Evolutionary conservation across 179 eudicot genomes (phyloP), one percentile per base, ranked within the genome.

Genomic region (Silene noctiflora): DNA sequence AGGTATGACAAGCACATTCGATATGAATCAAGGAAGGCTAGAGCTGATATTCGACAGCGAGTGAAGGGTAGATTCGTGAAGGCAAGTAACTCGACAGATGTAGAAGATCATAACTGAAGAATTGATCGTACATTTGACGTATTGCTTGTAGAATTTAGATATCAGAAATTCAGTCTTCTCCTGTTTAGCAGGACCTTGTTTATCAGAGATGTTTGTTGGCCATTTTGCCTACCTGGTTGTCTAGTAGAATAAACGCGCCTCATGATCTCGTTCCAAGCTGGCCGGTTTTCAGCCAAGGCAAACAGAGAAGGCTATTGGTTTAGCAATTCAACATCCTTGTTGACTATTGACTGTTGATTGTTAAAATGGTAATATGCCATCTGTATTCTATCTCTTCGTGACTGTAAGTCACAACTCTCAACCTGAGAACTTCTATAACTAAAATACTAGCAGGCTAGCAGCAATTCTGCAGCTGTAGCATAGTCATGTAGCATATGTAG

Each of bases 11-110:
- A 82, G 60, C 85, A 78, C 31, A 69, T 85, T 46, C 81, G 87
- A 24, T 85, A 85, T 29, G 87, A 78, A 70, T 82, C 87, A 17
- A 77, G 87, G 75, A 85, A 85, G 80, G 85, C 83, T 21, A 84
- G 83, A 70, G 85, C 87, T 8, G 87, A 84, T 72, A 82, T 78
- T 21, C 75, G 87, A 46, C 78, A 77, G 70, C 65, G 82, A 71
- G 83, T 82, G 17, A 77, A 77, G 75, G 80, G 80, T 7, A 66
- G 80, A 46, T 77, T 77, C 39, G 80, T 77, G 17, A 84, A 84
- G 77, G 81, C 87, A 39, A 55, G 75, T 59, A 78, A 77, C 74
- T 53, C 35, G 51, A 56, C 79, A 46, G 72, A 44, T 21, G 72
- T 69, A 46, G 72, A 69, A 68, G 25, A 68, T 21, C 72, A 46